Evolutionary conservation across 768 basidiomycete species (phyloP), one percentile per base, ranked within the genome.

Genomic region (Aureoboletus auriporus): DNA sequence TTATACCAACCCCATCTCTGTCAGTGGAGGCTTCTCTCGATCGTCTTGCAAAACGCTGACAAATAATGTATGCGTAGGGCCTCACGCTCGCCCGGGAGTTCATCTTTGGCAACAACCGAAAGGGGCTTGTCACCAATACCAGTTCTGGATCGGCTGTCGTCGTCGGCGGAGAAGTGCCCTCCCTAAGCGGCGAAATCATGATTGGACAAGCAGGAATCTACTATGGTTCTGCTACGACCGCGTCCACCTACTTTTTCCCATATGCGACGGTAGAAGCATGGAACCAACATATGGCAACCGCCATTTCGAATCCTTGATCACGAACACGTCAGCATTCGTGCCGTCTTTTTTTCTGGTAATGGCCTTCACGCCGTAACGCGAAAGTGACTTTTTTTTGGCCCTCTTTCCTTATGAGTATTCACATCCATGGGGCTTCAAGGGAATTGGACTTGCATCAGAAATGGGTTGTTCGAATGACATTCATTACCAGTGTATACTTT

Each of bases 11-110:
- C 76, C 75, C 4, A 30, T 54, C 39, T 64, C 70, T 8, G 84
- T 86, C 72, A 72, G 62, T 75, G 34, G 6, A 47, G 3, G 51
- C 57, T 47, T 9, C 6, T 37, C 11, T 23, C 46, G 17, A 10
- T 51, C 10, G 4, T 6, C 28, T 44, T 13, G 8, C 8, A 5
- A 10, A 3, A 8, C 14, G 20, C 47, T 30, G 12, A 39, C 38
- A 8, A 8, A 1, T 23, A 23, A 34, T 5, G 39, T 5, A 6
- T 8, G 0, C 7, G 16, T 52, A 88, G 86, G 83, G 79, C 6
- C 73, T 76, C 60, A 75, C 75, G 16, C 79, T 89, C 62, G 60
- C 75, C 12, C 78, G 80, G 16, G 83, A 89, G 51, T 89, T 87
- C 53, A 69, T 89, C 42, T 68, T 89, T 35, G 85, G 86, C 4